A percentile compares a stretch with the other conserved stretches of the same genome.
Evolutionary conservation across 495 filamentous ascomycete species (phyloP).

Genomic region (Thozetella sp.): DNA sequence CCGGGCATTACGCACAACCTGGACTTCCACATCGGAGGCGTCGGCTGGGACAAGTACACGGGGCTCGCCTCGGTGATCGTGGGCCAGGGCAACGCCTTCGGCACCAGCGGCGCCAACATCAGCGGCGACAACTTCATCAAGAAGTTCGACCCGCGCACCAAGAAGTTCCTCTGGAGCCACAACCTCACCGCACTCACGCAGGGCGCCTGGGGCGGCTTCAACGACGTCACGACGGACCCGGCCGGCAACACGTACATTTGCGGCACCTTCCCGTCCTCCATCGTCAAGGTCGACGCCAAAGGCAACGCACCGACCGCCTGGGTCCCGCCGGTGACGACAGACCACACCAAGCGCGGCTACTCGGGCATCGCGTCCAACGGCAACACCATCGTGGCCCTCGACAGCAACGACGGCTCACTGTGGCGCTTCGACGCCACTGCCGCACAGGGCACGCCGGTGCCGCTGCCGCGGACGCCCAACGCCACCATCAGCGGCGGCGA

Average conservation of each 20-base stretch:
- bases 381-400: conserved; percentile 23
- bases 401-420: conserved; percentile 19
- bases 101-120: conserved; percentile 24
- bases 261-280: conserved; percentile 26
- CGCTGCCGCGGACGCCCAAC: conserved; percentile 16
- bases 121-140: conserved; percentile 27
- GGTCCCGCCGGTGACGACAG: conserved; percentile 16
- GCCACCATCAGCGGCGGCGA: conserved; percentile 19
- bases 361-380: conserved; percentile 23
- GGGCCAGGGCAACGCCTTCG: conserved; percentile 23
- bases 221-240: conserved; percentile 28
- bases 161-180: conserved; percentile 21
- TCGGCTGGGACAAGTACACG: conserved; percentile 27
- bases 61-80: conserved; percentile 23
- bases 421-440: conserved; percentile 24
- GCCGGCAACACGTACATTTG: conserved; percentile 27
- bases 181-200: conserved; percentile 25
- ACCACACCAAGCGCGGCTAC: conserved; percentile 23
- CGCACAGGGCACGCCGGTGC: conserved; percentile 11
- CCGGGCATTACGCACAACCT: conserved; percentile 23
- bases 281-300: conserved; percentile 20
- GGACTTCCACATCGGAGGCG: conserved; percentile 28
- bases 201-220: conserved; percentile 27
- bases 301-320: conserved; percentile 20
- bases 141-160: conserved; percentile 17